Percentiles rank a stretch among this genome's conserved stretches.
Evolutionary conservation across 139 green algal species (phyloP).

Genomic region (Chlorella ohadii): DNA sequence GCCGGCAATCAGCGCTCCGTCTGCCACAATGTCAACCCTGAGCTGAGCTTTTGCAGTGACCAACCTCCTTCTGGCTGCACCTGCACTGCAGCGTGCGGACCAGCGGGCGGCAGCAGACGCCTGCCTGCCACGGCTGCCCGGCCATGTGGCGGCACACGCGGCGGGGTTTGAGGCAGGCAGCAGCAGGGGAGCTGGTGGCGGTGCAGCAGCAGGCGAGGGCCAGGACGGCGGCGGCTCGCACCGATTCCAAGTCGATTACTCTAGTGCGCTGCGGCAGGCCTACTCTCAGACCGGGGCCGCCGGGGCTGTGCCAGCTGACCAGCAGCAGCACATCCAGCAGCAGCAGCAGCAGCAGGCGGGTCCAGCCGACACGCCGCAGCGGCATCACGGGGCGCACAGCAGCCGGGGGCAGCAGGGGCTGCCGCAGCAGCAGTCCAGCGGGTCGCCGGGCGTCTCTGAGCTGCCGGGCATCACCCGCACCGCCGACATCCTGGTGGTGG

Average conservation of each 20-base stretch:
- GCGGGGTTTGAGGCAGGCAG: neutral
- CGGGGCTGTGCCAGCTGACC: too few species aligned
- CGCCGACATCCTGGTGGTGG: conserved; percentile 85
- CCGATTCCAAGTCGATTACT: conserved; percentile 39
- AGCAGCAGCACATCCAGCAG: neutral
- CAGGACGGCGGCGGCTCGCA: too few species aligned
- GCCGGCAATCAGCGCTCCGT: too few species aligned
- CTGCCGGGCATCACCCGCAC: conserved; percentile 55
- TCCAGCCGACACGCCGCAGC: neutral
- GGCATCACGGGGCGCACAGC: neutral
- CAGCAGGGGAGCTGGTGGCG: neutral
- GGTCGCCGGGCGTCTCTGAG: neutral
- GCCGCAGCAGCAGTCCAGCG: neutral
- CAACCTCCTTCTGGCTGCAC: too few species aligned
- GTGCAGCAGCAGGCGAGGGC: neutral
- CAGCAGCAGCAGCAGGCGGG: neutral
- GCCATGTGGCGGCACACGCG: conserved; percentile 5
- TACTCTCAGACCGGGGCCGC: neutral
- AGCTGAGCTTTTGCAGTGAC: neutral
- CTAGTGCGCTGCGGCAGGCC: neutral
- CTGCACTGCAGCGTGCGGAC: conserved; percentile 4
- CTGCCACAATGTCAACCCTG: neutral
- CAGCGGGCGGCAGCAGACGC: conserved; percentile 37
- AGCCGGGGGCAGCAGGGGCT: neutral
- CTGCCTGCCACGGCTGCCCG: conserved; percentile 38